A percentile compares a stretch with the other conserved stretches of the same genome.
Evolutionary conservation across 2,329 filamentous ascomycete genomes (phyloP).

Genomic region (Alternaria hordeiaustralica): DNA sequence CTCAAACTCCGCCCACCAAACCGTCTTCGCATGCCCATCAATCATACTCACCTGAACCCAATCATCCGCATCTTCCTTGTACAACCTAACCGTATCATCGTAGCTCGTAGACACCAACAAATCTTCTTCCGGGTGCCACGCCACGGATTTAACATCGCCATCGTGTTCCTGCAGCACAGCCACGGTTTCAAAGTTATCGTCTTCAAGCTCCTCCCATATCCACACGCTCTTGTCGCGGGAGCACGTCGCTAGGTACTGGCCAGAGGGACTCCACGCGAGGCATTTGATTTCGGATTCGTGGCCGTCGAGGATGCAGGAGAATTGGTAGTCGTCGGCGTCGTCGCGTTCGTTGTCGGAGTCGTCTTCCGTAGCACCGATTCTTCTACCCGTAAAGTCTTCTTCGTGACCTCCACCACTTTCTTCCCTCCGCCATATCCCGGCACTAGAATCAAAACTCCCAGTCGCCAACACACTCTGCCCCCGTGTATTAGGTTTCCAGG

Average conservation of each 20-base stretch:
- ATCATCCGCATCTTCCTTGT: slow-evolving; percentile 89
- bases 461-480: slow-evolving; percentile 79
- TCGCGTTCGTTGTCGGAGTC: slow-evolving; percentile 54
- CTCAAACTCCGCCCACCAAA: slow-evolving; percentile 84
- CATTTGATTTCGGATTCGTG: slow-evolving; percentile 94
- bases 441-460: slow-evolving; percentile 91
- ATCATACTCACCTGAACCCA: slow-evolving; percentile 89
- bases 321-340: slow-evolving; percentile 85
- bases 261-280: slow-evolving; percentile 75
- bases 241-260: slow-evolving; percentile 85
- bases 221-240: slow-evolving; percentile 92
- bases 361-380: slow-evolving; percentile 41
- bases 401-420: slow-evolving; percentile 64
- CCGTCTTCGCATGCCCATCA: slow-evolving; percentile 81
- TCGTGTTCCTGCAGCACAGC: slow-evolving; percentile 94
- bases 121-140: slow-evolving; percentile 83
- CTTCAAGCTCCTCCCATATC: slow-evolving; percentile 97
- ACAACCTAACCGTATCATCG: slow-evolving; percentile 87
- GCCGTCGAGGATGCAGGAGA: slow-evolving; percentile 89
- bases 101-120: slow-evolving; percentile 73
- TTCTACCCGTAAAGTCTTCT: slow-evolving; percentile 32
- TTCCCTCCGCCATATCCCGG: slow-evolving; percentile 72
- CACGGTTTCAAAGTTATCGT: slow-evolving; percentile 96
- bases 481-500: slow-evolving; percentile 79
- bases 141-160: slow-evolving; percentile 91